Base-by-base conservation (phyloP, 345 rosid genomes). In the Gossypium herbaceum region DNA sequence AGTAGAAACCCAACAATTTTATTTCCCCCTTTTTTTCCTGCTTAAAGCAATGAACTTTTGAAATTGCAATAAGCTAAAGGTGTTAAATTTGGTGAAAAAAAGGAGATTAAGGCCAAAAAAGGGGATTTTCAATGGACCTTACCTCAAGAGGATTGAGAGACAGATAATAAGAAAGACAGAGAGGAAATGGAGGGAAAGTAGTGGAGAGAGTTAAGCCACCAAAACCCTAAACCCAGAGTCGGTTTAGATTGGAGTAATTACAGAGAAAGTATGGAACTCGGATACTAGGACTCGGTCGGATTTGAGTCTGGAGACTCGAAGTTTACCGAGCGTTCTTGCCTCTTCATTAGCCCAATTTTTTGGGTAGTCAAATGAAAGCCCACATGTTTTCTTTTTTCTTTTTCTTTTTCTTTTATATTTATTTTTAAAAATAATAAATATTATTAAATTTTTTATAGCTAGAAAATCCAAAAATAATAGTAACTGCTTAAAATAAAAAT, bases 171-270 rank as follows among this genome's bases (percentile, higher is more conserved):
- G 13, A 20, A 3, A 22, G 34, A 24, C 4, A 27, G 2, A 48
- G 58, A 69, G 73, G 16, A 51, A 48, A 24, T 68, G 58, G 72
- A 68, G 44, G 72, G 58, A 51, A 68, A 50, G 54, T 50, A 16
- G 72, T 51, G 58, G 58, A 9, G 24, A 25, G 19, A 19, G 44
- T 68, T 50, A 16, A 68, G 44, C 24, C 44, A 55, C 58, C 9
- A 50, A 68, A 68, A 50, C 58, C 72, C 58, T 50, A 50, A 50
- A 50, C 72, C 72, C 72, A 8, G 58, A 68, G 24, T 50, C 72
- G 57, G 72, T 16, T 50, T 50, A 34, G 3, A 22, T 47, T 20
- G 9, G 58, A 2, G 12, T 54, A 54, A 9, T 34, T 8, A 41
- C 68, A 8, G 68, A 63, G 68, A 10, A 45, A 13, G 41, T 54